Conservation (phyloP, 805 yeast genomes). For the Candida coquimbonensis region DNA sequence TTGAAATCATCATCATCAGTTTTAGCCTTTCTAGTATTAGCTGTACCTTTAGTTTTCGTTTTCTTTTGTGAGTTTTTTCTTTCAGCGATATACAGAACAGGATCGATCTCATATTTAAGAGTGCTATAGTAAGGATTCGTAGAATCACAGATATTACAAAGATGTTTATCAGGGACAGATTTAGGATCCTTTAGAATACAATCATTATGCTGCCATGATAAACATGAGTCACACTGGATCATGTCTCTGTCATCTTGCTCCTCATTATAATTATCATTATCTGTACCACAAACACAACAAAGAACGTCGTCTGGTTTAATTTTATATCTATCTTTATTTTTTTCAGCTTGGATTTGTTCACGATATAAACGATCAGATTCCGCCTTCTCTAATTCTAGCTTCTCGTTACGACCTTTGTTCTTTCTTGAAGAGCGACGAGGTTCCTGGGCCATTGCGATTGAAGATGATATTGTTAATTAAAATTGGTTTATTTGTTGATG, state of each 20-base stretch:
- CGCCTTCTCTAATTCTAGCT: conserved; percentile 21
- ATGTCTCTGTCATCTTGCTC: conserved; percentile 49
- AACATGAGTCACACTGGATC: conserved; percentile 61
- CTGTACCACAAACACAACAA: conserved; percentile 58
- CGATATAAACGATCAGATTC: conserved; percentile 23
- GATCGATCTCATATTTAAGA: conserved; percentile 26
- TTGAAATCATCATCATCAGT: not conserved
- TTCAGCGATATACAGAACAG: conserved; percentile 12
- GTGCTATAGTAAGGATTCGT: conserved; percentile 24
- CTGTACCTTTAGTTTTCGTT: conserved; percentile 5
- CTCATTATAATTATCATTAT: conserved; percentile 49
- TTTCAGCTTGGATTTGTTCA: conserved; percentile 9
- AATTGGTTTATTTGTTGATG: no score
- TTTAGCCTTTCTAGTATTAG: conserved; percentile 7
- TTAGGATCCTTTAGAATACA: conserved; percentile 46
- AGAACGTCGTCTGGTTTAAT: conserved; percentile 33
- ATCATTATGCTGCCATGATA: conserved; percentile 65
- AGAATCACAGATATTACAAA: conserved; percentile 50
- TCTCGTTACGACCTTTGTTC: conserved; percentile 34
- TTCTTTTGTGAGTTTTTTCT: conserved; percentile 6
- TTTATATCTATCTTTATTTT: conserved; percentile 9
- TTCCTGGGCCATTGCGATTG: conserved; percentile 7
- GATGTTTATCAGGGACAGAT: conserved; percentile 40
- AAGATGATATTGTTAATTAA: no score
- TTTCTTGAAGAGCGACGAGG: conserved; percentile 37